Evolutionary conservation across 2,329 filamentous ascomycete species (phyloP), one percentile per base, ranked within the genome.

Genomic region (Phaeoacremonium minimum): DNA sequence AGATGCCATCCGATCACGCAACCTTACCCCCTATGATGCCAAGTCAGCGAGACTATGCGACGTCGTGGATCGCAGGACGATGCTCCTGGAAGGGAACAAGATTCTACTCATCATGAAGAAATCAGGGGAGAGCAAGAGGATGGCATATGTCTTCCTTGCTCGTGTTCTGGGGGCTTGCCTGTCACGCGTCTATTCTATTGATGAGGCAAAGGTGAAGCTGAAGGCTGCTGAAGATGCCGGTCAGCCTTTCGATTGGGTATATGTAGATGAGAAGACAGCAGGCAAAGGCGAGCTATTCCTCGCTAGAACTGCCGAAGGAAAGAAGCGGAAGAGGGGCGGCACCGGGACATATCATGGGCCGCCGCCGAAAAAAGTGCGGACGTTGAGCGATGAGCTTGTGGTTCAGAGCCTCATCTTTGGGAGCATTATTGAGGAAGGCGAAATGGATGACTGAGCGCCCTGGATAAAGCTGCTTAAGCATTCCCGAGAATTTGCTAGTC

Each of bases 401-500:
- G 82, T 95, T 37, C 91, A 98, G 68, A 96, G 89, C 58, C 66
- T 97, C 41, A 96, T 98, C 45, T 58, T 95, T 34, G 91, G 90
- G 1, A 77, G 80, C 42, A 63, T 96, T 47, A 76, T 89, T 35
- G 83, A 87, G 43, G 75, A 78, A 33, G 70, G 64, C 11, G 73
- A 78, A 46, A 51, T 67, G 42, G 37, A 46, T 14, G 44, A 37
- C 15, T 52, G 32, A 34, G 15, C 4, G 5, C 7, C n/a, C n/a
- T n/a, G n/a, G n/a, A n/a, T n/a, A n/a, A n/a, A n/a, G n/a, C n/a
- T n/a, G n/a, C n/a, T n/a, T n/a, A n/a, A n/a, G n/a, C n/a, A n/a
- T n/a, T n/a, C n/a, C n/a, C n/a, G n/a, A n/a, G n/a, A n/a, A n/a
- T n/a, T n/a, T n/a, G n/a, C n/a, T n/a, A n/a, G n/a, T n/a, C n/a